phyloP scores from a whole-genome alignment of 1,284 basidiomycete genomes.

The Ustilago cynodontis region DNA sequence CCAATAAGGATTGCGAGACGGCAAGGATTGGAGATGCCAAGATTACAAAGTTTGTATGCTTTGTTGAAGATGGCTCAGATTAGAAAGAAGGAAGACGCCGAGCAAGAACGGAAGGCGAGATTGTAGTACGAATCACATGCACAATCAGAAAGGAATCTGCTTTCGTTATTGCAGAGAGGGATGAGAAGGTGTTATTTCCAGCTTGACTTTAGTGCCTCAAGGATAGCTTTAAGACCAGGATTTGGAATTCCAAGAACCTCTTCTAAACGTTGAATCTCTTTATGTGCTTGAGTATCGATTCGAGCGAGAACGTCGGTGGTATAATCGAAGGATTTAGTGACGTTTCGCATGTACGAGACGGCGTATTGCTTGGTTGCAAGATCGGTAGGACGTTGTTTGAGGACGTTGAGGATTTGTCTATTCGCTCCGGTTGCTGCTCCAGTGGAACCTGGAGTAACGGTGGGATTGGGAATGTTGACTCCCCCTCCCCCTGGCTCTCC shows the following conservation, averaged over 20 bases:
- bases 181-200: constrained; percentile 27
- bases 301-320: constrained; percentile 59
- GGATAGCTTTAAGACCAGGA: constrained; percentile 44
- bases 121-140: not conserved
- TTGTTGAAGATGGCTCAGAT: constrained; percentile 71
- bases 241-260: constrained; percentile 35
- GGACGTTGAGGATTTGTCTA: constrained; percentile 62
- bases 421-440: constrained; percentile 27
- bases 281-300: constrained; percentile 52
- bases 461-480: constrained; percentile 22
- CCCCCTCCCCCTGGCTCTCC: not conserved
- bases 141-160: no score
- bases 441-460: not conserved
- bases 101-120: no score
- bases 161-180: not conserved
- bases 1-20: constrained; percentile 69
- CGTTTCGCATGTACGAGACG: constrained; percentile 64
- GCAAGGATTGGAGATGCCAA: constrained; percentile 70
- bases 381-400: constrained; percentile 63
- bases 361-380: constrained; percentile 64
- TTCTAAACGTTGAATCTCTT: constrained; percentile 53
- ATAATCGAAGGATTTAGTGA: constrained; percentile 63
- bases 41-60: constrained; percentile 71
- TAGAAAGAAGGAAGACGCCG: constrained; percentile 45
- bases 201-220: constrained; percentile 48